Base-by-base conservation (phyloP, 371 early-diverging fungal species). In the Zopfochytrium polystomum region DNA sequence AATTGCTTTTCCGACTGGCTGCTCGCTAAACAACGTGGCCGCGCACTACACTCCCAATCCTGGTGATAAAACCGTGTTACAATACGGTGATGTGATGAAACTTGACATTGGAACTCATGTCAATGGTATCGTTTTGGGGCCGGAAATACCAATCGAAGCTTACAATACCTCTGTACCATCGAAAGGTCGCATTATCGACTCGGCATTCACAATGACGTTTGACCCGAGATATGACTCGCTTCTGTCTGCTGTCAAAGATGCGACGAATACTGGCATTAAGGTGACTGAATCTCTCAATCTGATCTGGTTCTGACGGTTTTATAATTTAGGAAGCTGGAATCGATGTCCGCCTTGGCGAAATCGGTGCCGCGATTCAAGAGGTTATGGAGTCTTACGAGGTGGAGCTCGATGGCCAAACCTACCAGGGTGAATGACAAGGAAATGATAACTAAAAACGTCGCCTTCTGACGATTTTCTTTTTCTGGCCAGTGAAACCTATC, bases 21-120 rank as follows among this genome's bases (percentile, higher is more conserved):
- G 89, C 52, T 98, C 98, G 7, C 67, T 99, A 33, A 99, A 99
- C 71, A 86, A 96, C 61, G 89, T 90, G 67, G 99, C 99, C n/a
- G 99, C 99, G 15, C 99, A 99, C 70, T 99, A 91, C 72, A 98
- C 99, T 3, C 97, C 99, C 5, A 99, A 98, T 70, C 86, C 96
- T 38, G 98, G 97, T 7, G 98, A 99, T 66, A 86, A 85, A 61
- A 91, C 91, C 0, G 93, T 95, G 2, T 68, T 99, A 50, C 65
- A 82, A 50, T 87, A 93, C 58, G 91, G 88, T 53, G 99, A 99
- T 81, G 96, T 99, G 18, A 83, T 94, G 80, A 99, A 99, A 85
- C 85, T 99, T 31, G 99, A 99, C 78, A 95, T 99, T 77, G 99
- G 99, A 60, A 90, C 89, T 15, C 99, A 99, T 52, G 87, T 95